Conservation (phyloP, 805 yeast species). For the Yamadazyma endophytica region DNA sequence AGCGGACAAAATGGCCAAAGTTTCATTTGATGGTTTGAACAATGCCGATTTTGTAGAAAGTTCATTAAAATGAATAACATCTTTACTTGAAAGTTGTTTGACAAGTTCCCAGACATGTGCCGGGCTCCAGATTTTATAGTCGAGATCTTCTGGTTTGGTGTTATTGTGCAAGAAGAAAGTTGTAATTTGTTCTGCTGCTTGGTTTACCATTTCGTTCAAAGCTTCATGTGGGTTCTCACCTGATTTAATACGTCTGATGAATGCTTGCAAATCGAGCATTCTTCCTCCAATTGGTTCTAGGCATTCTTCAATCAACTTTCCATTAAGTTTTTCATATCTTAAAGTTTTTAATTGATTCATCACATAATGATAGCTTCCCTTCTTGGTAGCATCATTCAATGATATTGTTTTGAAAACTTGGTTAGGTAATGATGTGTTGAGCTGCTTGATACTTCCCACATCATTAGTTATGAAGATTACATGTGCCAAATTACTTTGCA, state of each 20-base stretch:
- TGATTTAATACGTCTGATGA: conserved; percentile 78
- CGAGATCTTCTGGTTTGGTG: conserved; percentile 13
- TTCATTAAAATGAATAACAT: conserved; percentile 45
- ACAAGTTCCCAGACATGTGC: conserved; percentile 89
- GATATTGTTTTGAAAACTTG: conserved; percentile 76
- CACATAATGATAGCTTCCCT: conserved; percentile 69
- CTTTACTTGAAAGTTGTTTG: conserved; percentile 52
- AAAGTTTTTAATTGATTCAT: conserved; percentile 44
- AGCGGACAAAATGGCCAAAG: conserved; percentile 48
- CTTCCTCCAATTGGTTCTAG: conserved; percentile 88
- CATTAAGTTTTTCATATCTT: conserved; percentile 10
- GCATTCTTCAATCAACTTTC: conserved; percentile 44
- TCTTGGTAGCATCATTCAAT: conserved; percentile 75
- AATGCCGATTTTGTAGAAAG: conserved; percentile 50
- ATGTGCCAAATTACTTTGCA: conserved; percentile 79
- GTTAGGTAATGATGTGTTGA: conserved; percentile 75
- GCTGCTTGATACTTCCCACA: conserved; percentile 64
- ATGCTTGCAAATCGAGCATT: conserved; percentile 88
- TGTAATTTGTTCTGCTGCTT: conserved; percentile 82
- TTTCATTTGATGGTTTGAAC: conserved; percentile 52
- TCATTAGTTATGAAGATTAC: conserved; percentile 87
- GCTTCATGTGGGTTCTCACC: conserved; percentile 85
- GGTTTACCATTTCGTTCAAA: conserved; percentile 70
- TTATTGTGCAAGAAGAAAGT: conserved; percentile 58
- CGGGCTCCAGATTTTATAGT: conserved; percentile 51